A percentile compares a stretch with the other conserved stretches of the same genome.
These are phyloP conservation scores for Chaetomium sp. DNA, from an alignment of 2,329 filamentous ascomycete species.

Conservation along the genomic window DNA sequence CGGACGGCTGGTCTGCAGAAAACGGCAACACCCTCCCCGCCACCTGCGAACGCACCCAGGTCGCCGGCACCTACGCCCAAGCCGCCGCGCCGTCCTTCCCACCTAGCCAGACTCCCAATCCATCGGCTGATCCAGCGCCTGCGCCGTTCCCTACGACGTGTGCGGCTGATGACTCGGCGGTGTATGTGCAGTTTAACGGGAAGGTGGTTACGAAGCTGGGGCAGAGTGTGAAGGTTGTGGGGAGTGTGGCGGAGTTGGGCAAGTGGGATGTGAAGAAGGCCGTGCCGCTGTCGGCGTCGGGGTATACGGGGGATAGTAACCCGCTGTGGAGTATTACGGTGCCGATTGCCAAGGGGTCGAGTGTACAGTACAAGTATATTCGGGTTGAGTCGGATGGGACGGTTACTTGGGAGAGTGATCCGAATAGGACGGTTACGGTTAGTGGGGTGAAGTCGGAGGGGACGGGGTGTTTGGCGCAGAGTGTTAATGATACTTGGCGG, in stretches of 20 bases:
- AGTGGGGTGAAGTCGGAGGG: conserved; percentile 22
- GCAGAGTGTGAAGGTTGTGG: conserved; percentile 59
- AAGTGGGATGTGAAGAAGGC: conserved; percentile 53
- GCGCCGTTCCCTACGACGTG: conserved; percentile 31
- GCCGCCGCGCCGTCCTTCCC: conserved; percentile 46
- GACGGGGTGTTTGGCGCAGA: conserved; percentile 19
- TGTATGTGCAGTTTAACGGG: conserved; percentile 58
- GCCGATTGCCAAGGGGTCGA: conserved; percentile 47
- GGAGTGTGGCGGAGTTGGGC: conserved; percentile 53
- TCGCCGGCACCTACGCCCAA: conserved; percentile 45
- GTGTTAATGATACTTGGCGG: conserved; percentile 14
- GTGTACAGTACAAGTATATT: conserved; percentile 64
- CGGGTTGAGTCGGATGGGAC: conserved; percentile 48
- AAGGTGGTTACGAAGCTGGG: conserved; percentile 51
- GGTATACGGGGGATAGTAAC: conserved; percentile 50
- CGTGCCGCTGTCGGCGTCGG: conserved; percentile 48
- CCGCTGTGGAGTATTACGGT: conserved; percentile 56
- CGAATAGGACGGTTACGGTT: conserved; percentile 40
- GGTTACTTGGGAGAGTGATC: conserved; percentile 59
- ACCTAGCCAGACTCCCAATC: conserved; percentile 39
- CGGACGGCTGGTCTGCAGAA: conserved; percentile 49
- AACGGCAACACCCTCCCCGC: conserved; percentile 42
- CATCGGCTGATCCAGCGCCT: conserved; percentile 24
- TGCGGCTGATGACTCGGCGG: conserved; percentile 33
- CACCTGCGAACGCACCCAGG: conserved; percentile 41